Percentiles rank a stretch among this genome's conserved stretches.
phyloP scores from a whole-genome alignment of 352 stramenopile genomes.

The Pythium brassicae region DNA sequence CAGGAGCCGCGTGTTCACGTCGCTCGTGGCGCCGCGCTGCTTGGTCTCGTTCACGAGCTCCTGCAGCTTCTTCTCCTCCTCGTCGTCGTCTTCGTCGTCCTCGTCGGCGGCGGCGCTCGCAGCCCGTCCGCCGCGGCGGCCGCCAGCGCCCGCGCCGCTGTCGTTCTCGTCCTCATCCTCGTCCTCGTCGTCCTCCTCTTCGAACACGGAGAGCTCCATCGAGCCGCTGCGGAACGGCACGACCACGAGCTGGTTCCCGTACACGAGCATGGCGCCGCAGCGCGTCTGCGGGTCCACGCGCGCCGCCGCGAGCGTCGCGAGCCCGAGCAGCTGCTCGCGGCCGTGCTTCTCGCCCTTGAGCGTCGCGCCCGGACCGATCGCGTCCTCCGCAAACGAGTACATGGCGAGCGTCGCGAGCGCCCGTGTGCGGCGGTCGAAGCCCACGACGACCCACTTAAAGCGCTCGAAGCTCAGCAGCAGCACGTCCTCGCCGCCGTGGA shows the following conservation, averaged over 20 bases:
- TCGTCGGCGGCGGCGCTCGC: conserved; percentile 21
- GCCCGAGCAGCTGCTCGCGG: conserved; percentile 65
- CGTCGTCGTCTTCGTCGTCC: conserved; percentile 76
- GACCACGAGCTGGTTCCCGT: conserved; percentile 77
- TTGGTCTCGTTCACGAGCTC: conserved; percentile 74
- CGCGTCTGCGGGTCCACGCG: conserved; percentile 72
- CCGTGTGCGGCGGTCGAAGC: conserved; percentile 51
- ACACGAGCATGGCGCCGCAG: conserved; percentile 80
- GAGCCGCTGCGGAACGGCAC: conserved; percentile 78
- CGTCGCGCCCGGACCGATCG: conserved; percentile 73
- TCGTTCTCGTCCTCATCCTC: conserved; percentile 40
- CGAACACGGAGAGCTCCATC: conserved; percentile 75
- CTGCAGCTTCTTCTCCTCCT: conserved; percentile 75
- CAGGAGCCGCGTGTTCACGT: conserved; percentile 60
- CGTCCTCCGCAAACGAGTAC: conserved; percentile 78
- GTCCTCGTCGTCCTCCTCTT: conserved; percentile 72
- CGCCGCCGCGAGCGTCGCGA: conserved; percentile 43
- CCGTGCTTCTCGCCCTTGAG: conserved; percentile 79
- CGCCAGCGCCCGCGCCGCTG: conserved; percentile 3
- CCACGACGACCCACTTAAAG: conserved; percentile 82
- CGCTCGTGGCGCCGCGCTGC: conserved; percentile 48
- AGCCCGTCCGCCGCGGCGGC: neutral
- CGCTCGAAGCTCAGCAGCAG: conserved; percentile 69
- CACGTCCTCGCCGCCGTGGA: conserved; percentile 66
- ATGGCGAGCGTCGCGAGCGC: conserved; percentile 65